Evolutionary conservation across 2,329 filamentous ascomycete species (phyloP), one percentile per base, ranked within the genome.

Genomic region (Bipolaris oryzae): DNA sequence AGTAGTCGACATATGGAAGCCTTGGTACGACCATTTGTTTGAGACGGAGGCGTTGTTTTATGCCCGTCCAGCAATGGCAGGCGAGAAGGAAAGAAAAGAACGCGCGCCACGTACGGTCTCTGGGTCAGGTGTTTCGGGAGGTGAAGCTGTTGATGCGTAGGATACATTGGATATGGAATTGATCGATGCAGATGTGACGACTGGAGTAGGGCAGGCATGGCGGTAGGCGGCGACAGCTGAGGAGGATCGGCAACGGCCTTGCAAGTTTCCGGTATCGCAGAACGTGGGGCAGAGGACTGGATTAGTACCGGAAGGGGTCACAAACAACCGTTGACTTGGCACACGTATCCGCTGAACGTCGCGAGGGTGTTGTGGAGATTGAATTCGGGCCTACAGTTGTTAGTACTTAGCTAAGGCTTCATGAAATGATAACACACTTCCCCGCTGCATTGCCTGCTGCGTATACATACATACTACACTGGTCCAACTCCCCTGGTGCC

Each of bases 241-340:
- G 33, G 21, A 13, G 45, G 45, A 48, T 48, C 45, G 45, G 34
- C 34, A 28, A 25, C 21, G 34, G 34, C 34, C 15, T 28, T 48
- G 45, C 9, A 15, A n/a, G 44, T 25, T 23, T 15, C 44, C 20
- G 33, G 44, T 35, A 21, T 37, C 33, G 20, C 4, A 23, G 20
- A 23, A 47, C 20, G 44, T 47, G 44, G 44, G 44, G 44, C 31
- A 35, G 31, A 35, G 31, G 20, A 35, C 28, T 34, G 20, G 41
- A 31, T 15, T 31, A n/a, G n/a, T n/a, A 20, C 16, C 21, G 38
- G 20, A 35, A 47, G 15, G 33, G 28, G 45, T 47, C 33, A 5
- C 45, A 38, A 37, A 47, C 45, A 47, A 47, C 33, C 18, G 31
- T n/a, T 38, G 34, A 34, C 34, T 48, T 48, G 45, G 45, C 45